Percentiles rank a stretch among this genome's conserved stretches.
phyloP scores from a whole-genome alignment of 2,329 filamentous ascomycete species.

The Microsporum audouinii region DNA sequence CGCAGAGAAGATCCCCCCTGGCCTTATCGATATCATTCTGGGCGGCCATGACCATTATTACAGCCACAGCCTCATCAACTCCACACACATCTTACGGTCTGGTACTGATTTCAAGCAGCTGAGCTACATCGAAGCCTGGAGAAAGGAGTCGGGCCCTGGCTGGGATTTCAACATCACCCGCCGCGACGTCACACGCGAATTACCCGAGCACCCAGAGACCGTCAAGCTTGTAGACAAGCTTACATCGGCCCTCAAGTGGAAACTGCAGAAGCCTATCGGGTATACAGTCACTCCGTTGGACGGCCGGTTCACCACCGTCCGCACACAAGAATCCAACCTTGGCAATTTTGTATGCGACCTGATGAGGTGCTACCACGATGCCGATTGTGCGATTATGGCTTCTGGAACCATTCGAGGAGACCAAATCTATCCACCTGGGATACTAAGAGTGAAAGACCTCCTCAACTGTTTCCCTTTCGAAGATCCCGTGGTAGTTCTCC shows the following conservation, averaged over 20 bases:
- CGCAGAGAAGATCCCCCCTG: conserved; percentile 57
- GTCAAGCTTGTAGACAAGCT: conserved; percentile 54
- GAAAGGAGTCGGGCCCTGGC: conserved; percentile 38
- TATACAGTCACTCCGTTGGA: conserved; percentile 75
- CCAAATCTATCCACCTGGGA: conserved; percentile 73
- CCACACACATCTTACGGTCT: conserved; percentile 72
- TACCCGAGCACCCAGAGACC: conserved; percentile 53
- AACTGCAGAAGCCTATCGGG: conserved; percentile 70
- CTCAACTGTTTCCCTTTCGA: conserved; percentile 87
- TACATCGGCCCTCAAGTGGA: conserved; percentile 61
- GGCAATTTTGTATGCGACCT: conserved; percentile 88
- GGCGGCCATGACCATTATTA: conserved; percentile 91
- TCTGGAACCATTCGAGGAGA: conserved; percentile 78
- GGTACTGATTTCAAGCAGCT: conserved; percentile 88
- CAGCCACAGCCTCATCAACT: conserved; percentile 62
- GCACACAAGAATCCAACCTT: conserved; percentile 66
- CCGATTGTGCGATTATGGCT: conserved; percentile 76
- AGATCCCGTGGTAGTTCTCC: conserved; percentile 71
- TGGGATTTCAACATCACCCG: conserved; percentile 74
- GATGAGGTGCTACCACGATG: conserved; percentile 70
- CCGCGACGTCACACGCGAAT: conserved; percentile 58
- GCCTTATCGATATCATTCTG: conserved; percentile 71
- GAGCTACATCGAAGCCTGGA: conserved; percentile 71
- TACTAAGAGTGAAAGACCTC: conserved; percentile 68
- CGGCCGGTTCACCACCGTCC: conserved; percentile 72